Conservation (phyloP, 306 rosid species). For the Erythrophleum fordii region DNA sequence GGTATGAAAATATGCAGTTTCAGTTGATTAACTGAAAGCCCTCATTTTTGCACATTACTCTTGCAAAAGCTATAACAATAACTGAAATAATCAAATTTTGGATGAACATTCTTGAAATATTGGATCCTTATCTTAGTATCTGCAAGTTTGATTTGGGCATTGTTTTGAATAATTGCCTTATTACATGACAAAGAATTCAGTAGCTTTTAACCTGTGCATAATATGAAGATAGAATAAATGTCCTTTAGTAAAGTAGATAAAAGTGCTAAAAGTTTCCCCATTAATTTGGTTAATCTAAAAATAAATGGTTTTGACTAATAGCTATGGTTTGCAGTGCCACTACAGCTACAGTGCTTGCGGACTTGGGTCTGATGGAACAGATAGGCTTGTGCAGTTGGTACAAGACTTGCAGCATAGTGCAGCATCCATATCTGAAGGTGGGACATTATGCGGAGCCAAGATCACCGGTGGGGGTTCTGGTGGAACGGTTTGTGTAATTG, state of each 20-base stretch:
- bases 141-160: not conserved
- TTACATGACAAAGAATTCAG: not conserved
- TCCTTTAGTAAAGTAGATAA: not conserved
- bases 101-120: not conserved
- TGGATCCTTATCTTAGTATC: not conserved
- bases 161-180: not conserved
- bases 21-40: constrained; percentile 21
- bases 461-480: constrained; percentile 97
- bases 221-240: not conserved
- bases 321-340: constrained; percentile 72
- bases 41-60: not conserved
- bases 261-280: not conserved
- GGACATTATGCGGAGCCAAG: constrained; percentile 83
- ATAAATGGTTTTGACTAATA: not conserved
- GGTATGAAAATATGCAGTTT: constrained; percentile 51
- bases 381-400: constrained; percentile 85
- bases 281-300: too few relatives aligned
- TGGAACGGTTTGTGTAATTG: constrained; percentile 90
- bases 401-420: constrained; percentile 80
- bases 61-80: constrained; percentile 15
- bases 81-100: constrained; percentile 14
- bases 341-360: constrained; percentile 89
- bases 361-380: constrained; percentile 90
- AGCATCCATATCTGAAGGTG: constrained; percentile 61
- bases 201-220: not conserved